Evolutionary conservation across 495 filamentous ascomycete species (phyloP), one percentile per base, ranked within the genome.

Genomic region (Hypoxylon crocopeplum): DNA sequence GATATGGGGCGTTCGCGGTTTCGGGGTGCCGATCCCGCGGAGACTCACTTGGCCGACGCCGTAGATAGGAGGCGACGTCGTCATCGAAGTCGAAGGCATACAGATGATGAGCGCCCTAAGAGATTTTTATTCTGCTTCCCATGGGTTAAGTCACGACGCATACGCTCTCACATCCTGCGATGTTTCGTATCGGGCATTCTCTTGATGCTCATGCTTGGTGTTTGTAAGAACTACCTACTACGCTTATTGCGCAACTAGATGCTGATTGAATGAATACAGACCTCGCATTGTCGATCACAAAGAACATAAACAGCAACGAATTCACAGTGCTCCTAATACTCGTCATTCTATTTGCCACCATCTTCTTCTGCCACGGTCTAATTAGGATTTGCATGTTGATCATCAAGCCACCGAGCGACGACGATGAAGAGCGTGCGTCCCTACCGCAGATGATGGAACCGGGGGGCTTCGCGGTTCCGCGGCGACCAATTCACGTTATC

Each of bases 321-420:
- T 84, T 91, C 60, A 88, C 91, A 49, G 82, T 92, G 39, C 75
- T 92, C 40, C 80, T 93, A 50, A 87, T 94, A 45, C 77, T 95
- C 39, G 78, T 91, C 66, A 87, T 93, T 60, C 62, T 93, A 42
- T 70, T 86, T 33, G 79, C 86, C 48, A 86, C 86, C 3, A 86
- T 95, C 63, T 81, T 93, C 70, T 93, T 93, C 76, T 88, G 84
- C 61, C 88, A 96, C 75, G 82, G 85, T 20, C 73, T 93, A 6
- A 83, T 91, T 48, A 84, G 88, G 10, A 80, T 93, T 16, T 88
- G 83, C 72, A 84, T 93, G 77, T 69, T 86, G 29, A 67, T 82
- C 22, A 67, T 82, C 47, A 79, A 69, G 48, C 66, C 72, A 24
- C 68, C 70, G 13, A 67, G 64, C 30, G 56, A 69, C 25, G 62